Evolutionary conservation across 2,329 filamentous ascomycete species (phyloP).

Genomic region (Incumbomyces delicatus): DNA sequence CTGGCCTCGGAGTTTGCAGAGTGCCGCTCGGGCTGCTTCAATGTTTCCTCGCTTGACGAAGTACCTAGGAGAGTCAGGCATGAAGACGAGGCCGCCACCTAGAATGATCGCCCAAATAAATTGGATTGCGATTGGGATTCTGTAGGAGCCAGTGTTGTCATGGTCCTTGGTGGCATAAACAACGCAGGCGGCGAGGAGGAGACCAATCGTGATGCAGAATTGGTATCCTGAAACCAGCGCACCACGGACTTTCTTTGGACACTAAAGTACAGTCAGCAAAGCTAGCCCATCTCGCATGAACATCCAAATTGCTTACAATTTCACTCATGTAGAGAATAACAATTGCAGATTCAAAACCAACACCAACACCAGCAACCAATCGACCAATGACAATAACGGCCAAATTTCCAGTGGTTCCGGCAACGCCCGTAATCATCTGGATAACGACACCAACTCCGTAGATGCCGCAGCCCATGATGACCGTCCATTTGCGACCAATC

Average conservation of each 20-base stretch:
- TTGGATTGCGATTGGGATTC: slow-evolving; percentile 72
- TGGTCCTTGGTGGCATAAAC: slow-evolving; percentile 60
- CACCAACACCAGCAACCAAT: slow-evolving; percentile 65
- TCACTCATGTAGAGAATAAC: slow-evolving; percentile 84
- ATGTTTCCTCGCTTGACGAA: slow-evolving; percentile 57
- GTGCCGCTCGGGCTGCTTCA: slow-evolving; percentile 46
- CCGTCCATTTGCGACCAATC: slow-evolving; percentile 61
- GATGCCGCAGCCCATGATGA: slow-evolving; percentile 58
- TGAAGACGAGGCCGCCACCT: slow-evolving; percentile 54
- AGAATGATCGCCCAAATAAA: slow-evolving; percentile 73
- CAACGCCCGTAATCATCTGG: slow-evolving; percentile 47
- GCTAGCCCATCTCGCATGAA: not conserved
- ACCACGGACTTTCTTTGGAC: slow-evolving; percentile 64
- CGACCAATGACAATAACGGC: slow-evolving; percentile 61
- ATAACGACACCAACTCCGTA: slow-evolving; percentile 61
- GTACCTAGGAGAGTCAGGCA: slow-evolving; percentile 80
- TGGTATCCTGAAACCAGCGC: slow-evolving; percentile 74
- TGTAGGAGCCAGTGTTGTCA: slow-evolving; percentile 57
- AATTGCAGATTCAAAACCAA: slow-evolving; percentile 70
- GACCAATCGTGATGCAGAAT: slow-evolving; percentile 71
- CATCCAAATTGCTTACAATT: slow-evolving; percentile 37
- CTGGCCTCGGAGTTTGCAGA: slow-evolving; percentile 65
- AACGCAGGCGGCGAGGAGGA: slow-evolving; percentile 65
- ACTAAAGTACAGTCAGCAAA: slow-evolving; percentile 21
- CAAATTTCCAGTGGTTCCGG: slow-evolving; percentile 26